phyloP scores from a whole-genome alignment of 1,139 yeast species.

The Geotrichum carabidarum region DNA sequence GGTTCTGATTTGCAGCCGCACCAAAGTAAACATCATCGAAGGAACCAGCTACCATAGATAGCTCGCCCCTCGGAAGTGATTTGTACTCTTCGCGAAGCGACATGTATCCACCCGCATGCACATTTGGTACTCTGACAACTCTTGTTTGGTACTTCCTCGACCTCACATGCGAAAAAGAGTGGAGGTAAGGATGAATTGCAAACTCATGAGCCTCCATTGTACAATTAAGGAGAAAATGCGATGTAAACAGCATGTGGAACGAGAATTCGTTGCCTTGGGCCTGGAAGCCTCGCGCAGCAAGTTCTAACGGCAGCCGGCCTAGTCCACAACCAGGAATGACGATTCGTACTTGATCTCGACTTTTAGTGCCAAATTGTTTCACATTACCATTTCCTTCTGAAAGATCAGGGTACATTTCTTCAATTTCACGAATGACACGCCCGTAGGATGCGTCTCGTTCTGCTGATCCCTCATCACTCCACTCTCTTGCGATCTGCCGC shows the following conservation, averaged over 20 bases:
- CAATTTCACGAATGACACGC: constrained; percentile 46
- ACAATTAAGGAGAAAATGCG: constrained; percentile 59
- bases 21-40: constrained; percentile 71
- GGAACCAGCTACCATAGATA: constrained; percentile 79
- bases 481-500: constrained; percentile 66
- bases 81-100: constrained; percentile 34
- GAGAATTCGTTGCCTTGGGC: constrained; percentile 86
- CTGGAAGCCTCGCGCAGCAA: constrained; percentile 60
- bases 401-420: constrained; percentile 41
- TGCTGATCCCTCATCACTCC: constrained; percentile 57
- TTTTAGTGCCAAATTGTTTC: not conserved
- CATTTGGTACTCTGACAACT: constrained; percentile 43
- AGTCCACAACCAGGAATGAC: constrained; percentile 82
- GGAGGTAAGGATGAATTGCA: constrained; percentile 65
- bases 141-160: constrained; percentile 51
- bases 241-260: constrained; percentile 70
- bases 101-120: constrained; percentile 30
- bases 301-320: constrained; percentile 71
- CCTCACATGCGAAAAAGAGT: constrained; percentile 66
- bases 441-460: constrained; percentile 52
- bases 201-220: constrained; percentile 51
- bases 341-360: constrained; percentile 38
- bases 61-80: constrained; percentile 47
- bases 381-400: constrained; percentile 19
- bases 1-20: not conserved